Conservation (phyloP, 164 flowering plant species). For the Chloranthus sessilifolius region DNA sequence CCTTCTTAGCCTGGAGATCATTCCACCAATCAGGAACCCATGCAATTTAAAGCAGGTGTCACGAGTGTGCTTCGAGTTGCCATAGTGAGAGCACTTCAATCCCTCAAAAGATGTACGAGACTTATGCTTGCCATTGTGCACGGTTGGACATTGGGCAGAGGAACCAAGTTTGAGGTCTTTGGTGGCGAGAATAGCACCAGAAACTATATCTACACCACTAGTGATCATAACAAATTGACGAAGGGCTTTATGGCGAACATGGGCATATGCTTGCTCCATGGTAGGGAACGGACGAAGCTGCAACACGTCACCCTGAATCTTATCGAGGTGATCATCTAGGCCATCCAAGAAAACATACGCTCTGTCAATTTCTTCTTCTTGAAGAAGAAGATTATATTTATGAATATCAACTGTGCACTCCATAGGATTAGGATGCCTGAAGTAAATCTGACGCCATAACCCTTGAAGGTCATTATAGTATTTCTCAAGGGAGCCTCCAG, state of each 20-base stretch:
- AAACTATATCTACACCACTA: background rate
- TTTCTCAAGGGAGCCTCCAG: background rate
- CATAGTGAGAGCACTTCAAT: conserved; percentile 9
- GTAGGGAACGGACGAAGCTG: background rate
- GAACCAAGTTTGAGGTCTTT: background rate
- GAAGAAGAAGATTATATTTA: background rate
- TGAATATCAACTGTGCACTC: background rate
- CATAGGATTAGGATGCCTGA: too few species aligned
- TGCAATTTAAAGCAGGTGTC: conserved; percentile 9
- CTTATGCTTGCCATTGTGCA: conserved; percentile 5
- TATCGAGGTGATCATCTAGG: background rate
- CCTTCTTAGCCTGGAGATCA: conserved; percentile 1
- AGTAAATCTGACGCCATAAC: too few species aligned
- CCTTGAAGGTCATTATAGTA: too few species aligned
- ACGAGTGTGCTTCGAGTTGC: background rate
- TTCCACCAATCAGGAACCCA: conserved; percentile 9
- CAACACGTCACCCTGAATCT: background rate
- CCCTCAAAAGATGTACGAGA: background rate
- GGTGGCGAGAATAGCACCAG: background rate
- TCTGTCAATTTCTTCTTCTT: background rate
- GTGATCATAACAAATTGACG: conserved; percentile 1
- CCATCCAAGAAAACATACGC: background rate
- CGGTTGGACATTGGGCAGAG: background rate
- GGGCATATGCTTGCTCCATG: conserved; percentile 8
- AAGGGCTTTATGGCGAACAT: conserved; percentile 3